phyloP scores from a whole-genome alignment of 345 rosid species.

The Lepidium sativum region DNA sequence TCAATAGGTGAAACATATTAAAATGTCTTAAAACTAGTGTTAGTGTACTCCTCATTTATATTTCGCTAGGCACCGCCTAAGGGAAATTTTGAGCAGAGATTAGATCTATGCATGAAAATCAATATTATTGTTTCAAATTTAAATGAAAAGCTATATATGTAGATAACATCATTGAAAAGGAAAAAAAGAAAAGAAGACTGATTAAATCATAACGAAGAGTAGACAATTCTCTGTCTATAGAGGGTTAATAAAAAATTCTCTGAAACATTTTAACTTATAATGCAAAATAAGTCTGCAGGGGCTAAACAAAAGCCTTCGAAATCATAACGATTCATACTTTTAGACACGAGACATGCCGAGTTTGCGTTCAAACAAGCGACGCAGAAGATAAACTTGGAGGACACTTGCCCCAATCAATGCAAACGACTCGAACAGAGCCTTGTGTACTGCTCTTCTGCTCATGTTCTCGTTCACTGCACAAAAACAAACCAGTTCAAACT shows the following conservation, averaged over 20 bases:
- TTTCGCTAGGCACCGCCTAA: too few species aligned
- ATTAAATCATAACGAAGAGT: background rate
- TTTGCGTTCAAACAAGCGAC: slow-evolving; percentile 59
- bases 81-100: too few species aligned
- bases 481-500: background rate
- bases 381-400: slow-evolving; percentile 63
- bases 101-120: too few species aligned
- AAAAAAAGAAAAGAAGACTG: background rate
- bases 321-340: slow-evolving; percentile 1
- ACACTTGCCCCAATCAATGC: slow-evolving; percentile 51
- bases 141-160: too few species aligned
- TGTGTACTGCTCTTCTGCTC: slow-evolving; percentile 56
- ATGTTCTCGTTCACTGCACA: slow-evolving; percentile 54
- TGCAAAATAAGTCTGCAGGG: background rate
- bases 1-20: too few species aligned
- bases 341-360: slow-evolving; percentile 55
- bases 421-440: slow-evolving; percentile 57
- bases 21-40: too few species aligned
- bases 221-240: slow-evolving; percentile 9
- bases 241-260: slow-evolving; percentile 2
- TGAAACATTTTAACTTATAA: slow-evolving; percentile 9
- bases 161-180: too few species aligned
- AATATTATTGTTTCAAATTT: too few species aligned
- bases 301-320: slow-evolving; percentile 6
- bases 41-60: too few species aligned